Base-by-base conservation (phyloP, 2,329 filamentous ascomycete species). In the Botryotinia narcissicola region DNA sequence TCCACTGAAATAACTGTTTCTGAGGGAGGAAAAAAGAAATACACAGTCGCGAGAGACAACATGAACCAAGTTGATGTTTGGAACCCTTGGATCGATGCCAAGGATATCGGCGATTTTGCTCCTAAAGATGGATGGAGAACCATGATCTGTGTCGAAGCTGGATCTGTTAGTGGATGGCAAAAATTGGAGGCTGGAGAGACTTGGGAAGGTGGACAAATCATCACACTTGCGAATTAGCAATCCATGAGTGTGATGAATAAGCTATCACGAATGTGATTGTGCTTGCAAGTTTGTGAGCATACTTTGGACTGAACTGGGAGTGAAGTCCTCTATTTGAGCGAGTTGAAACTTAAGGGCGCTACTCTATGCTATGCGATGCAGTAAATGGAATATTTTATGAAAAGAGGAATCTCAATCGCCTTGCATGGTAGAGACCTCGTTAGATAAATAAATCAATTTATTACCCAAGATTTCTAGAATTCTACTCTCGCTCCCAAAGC, bases 61-160 rank as follows among this genome's bases (percentile, higher is more conserved):
- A 87, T 99, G 77, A 88, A 89, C 75, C 93, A 98, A 78, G 91
- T 96, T 25, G 95, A 98, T 1, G 92, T 98, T 44, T 99, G 96
- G 96, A 99, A 99, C 83, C 96, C 96, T 2, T 98, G 95, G 94
- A 87, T 87, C 59, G 93, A 95, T 76, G 97, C 97, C 85, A 89
- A 90, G 78, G 87, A 87, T 8, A 97, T 97, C 84, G 90, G 86
- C 70, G 96, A 99, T 83, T 98, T 98, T 81, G 88, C 88, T 74
- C 96, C 96, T 68, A 92, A 97, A 80, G 92, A 95, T 71, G 96
- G 93, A 54, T 98, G 92, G 86, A 93, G 93, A 86, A 89, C 94
- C 74, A 98, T 98, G 93, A 85, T 99, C 61, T 98, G 96, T 81
- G 89, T 98, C 69, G 96, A 99, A 86, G 93, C 95, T 3, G 96